A percentile compares a stretch with the other conserved stretches of the same genome.
These are phyloP conservation scores for Basipetospora chlamydospora DNA, from an alignment of 2,329 filamentous ascomycete genomes.

Conservation along the genomic window DNA sequence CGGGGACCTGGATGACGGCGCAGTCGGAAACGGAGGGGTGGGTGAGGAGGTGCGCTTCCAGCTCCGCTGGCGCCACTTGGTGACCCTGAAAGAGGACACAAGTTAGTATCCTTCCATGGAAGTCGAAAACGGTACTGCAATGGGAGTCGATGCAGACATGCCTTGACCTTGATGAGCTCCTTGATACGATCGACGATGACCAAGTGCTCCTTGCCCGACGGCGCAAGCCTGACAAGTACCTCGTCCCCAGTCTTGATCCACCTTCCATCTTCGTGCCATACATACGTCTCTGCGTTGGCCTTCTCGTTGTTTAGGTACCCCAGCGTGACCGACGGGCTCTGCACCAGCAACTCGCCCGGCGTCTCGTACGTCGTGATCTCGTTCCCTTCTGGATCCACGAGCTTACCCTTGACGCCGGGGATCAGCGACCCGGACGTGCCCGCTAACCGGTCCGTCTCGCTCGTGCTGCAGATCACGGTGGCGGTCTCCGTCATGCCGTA, in stretches of 20 bases:
- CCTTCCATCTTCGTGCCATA: conserved; percentile 47
- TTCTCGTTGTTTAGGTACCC: conserved; percentile 81
- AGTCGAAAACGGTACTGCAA: too few relatives aligned
- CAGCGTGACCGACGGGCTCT: conserved; percentile 60
- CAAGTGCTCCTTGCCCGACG: conserved; percentile 61
- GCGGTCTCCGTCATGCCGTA: conserved; percentile 66
- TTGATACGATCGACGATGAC: conserved; percentile 66
- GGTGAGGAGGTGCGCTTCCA: conserved; percentile 59
- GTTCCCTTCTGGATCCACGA: conserved; percentile 50
- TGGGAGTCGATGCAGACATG: conserved; percentile 21
- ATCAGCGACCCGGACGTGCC: conserved; percentile 57
- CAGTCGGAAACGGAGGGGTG: conserved; percentile 59
- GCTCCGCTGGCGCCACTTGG: conserved; percentile 67
- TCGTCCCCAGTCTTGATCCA: conserved; percentile 84
- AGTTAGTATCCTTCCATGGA: too few relatives aligned
- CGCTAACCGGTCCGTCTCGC: conserved; percentile 44
- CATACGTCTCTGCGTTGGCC: conserved; percentile 68
- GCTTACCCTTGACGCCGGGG: conserved; percentile 45
- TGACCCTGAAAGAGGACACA: conserved; percentile 40
- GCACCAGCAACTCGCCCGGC: conserved; percentile 68
- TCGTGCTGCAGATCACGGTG: conserved; percentile 48
- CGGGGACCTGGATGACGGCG: conserved; percentile 57
- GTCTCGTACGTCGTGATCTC: conserved; percentile 56
- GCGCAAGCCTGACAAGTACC: conserved; percentile 50
- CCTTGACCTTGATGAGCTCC: conserved; percentile 66